Conservation (phyloP, 2,329 filamentous ascomycete species). For the Dendryphion nanum region DNA sequence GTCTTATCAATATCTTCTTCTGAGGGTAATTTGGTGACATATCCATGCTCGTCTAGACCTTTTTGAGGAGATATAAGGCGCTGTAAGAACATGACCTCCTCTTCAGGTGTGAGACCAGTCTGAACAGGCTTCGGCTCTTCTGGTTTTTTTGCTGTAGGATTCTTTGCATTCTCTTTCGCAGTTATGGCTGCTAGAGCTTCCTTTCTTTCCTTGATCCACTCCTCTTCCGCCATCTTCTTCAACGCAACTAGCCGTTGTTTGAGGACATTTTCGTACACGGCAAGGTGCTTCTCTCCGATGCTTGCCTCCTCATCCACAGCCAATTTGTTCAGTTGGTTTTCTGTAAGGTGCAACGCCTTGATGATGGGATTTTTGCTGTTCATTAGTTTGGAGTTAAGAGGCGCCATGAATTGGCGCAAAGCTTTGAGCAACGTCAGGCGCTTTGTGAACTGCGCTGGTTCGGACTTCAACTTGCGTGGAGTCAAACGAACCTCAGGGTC, state of each 20-base stretch:
- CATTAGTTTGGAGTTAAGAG: conserved; percentile 64
- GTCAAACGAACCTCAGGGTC: conserved; percentile 57
- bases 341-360: conserved; percentile 57
- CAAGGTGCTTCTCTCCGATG: conserved; percentile 62
- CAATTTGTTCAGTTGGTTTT: conserved; percentile 66
- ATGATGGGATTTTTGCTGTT: conserved; percentile 53
- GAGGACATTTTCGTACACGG: conserved; percentile 79
- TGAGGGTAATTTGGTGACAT: conserved; percentile 68
- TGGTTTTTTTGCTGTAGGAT: conserved; percentile 24
- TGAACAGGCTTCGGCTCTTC: conserved; percentile 53
- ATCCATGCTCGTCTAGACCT: conserved; percentile 67
- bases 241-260: conserved; percentile 76
- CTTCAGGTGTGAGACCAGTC: conserved; percentile 65
- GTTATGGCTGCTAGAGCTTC: conserved; percentile 18
- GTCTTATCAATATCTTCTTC: conserved; percentile 66
- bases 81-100: conserved; percentile 55
- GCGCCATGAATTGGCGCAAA: conserved; percentile 64
- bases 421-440: conserved; percentile 51
- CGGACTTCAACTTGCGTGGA: conserved; percentile 61
- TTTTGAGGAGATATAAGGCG: conserved; percentile 64
- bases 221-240: conserved; percentile 68
- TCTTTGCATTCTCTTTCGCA: conserved; percentile 14
- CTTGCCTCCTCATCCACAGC: conserved; percentile 78
- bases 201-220: conserved; percentile 67
- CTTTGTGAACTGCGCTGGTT: conserved; percentile 39